Base-by-base conservation (phyloP, 2,329 filamentous ascomycete species). In the Xylariaceae sp. region DNA sequence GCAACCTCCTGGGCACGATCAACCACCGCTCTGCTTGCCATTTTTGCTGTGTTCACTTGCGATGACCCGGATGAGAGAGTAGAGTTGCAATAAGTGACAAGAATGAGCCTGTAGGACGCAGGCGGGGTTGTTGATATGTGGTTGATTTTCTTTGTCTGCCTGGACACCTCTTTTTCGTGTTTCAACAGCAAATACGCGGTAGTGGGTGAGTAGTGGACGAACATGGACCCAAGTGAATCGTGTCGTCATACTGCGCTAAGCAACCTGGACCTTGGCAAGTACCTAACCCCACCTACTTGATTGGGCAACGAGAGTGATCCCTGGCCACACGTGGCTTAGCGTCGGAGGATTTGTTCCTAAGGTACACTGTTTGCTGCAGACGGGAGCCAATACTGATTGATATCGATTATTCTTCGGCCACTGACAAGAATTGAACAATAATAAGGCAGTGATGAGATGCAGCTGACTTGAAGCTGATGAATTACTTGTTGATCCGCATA, bases 1-100 rank as follows among this genome's bases (percentile, higher is more conserved):
- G 76, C 67, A 56, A 80, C 74, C 59, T 78, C 73, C 53, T 78
- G 75, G 17, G 78, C 78, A 47, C 47, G 51, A 42, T 61, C 60
- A 42, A 58, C 51, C 14, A 57, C 56, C 38, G 64, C 55, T 22
- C 51, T 42, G 31, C 56, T 56, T 33, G 63, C 58, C 64, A 65
- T 66, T 28, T 28, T 28, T 28, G 44, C 34, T 5, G 34, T 16
- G 5, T 4, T 10, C 5, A 16, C 34, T 38, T 38, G 34, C 13
- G 13, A 38, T 38, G 34, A 38, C 10, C 13, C 9, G 13, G 10
- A 4, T 5, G 16, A 16, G 13, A 16, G 34, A 38, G 34, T 14
- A 38, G 16, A 14, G 13, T 14, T 10, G 16, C 34, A 13, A 16
- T 5, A 5, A 38, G 34, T 4, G 10, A 38, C 16, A 38, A 5